These are phyloP conservation scores for Kwoniella newhampshirensis DNA, from an alignment of 768 basidiomycete genomes.

Conservation along the genomic window DNA sequence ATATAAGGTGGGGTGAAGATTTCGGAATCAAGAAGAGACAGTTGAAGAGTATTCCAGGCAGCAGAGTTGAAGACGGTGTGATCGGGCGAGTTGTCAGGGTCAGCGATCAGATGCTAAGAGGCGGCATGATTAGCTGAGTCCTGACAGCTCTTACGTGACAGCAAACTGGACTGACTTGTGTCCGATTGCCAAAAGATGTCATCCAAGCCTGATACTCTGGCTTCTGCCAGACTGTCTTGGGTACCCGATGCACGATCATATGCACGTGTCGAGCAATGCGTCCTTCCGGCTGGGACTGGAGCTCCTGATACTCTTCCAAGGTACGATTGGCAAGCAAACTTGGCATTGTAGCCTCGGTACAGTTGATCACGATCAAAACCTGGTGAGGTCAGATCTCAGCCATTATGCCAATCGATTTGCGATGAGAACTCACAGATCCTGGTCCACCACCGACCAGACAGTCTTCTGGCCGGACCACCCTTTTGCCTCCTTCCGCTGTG, in stretches of 20 bases:
- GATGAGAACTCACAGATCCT: slow-evolving; percentile 42
- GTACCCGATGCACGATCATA: slow-evolving; percentile 67
- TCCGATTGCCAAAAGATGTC: slow-evolving; percentile 62
- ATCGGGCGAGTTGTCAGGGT: slow-evolving; percentile 63
- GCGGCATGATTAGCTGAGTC: slow-evolving; percentile 5
- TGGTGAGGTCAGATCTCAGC: slow-evolving; percentile 12
- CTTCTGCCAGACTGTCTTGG: slow-evolving; percentile 69
- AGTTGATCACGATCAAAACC: slow-evolving; percentile 64
- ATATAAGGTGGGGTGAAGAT: slow-evolving; percentile 72
- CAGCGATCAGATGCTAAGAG: slow-evolving; percentile 71
- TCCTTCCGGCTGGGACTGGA: slow-evolving; percentile 51
- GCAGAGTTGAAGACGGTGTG: slow-evolving; percentile 72
- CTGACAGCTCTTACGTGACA: background rate
- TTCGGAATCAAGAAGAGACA: slow-evolving; percentile 68
- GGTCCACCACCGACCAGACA: slow-evolving; percentile 42
- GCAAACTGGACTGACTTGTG: slow-evolving; percentile 61
- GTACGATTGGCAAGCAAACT: slow-evolving; percentile 17
- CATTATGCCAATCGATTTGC: background rate
- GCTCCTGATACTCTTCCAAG: slow-evolving; percentile 25
- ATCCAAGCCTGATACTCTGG: slow-evolving; percentile 71
- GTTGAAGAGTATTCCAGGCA: slow-evolving; percentile 68
- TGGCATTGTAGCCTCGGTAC: slow-evolving; percentile 58
- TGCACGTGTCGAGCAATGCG: slow-evolving; percentile 18
- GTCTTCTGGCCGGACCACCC: slow-evolving; percentile 48
- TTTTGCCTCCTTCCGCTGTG: slow-evolving; percentile 24